Evolutionary conservation across 2,329 filamentous ascomycete genomes (phyloP).

Genomic region (Myriosclerotinia scirpicola): DNA sequence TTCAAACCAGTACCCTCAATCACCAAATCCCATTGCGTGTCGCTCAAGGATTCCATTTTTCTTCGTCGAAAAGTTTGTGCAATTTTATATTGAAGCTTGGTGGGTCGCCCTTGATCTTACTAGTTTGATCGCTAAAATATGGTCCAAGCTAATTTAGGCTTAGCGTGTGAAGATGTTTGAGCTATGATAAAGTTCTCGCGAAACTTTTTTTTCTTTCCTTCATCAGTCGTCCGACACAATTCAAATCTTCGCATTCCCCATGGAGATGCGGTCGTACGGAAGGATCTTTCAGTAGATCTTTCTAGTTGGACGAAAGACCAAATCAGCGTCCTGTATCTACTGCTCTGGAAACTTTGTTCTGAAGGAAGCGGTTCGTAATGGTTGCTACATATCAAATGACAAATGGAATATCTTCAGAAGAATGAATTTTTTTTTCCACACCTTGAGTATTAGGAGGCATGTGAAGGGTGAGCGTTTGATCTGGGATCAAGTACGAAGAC

Average conservation of each 20-base stretch:
- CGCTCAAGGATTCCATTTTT: constrained; percentile 70
- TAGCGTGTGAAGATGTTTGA: constrained; percentile 27
- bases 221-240: constrained; percentile 45
- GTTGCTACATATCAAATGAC: constrained; percentile 60
- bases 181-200: constrained; percentile 24
- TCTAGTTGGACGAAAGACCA: constrained; percentile 62
- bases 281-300: constrained; percentile 56
- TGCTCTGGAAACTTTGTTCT: constrained; percentile 73
- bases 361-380: constrained; percentile 82
- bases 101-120: constrained; percentile 14
- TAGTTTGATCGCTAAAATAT: constrained; percentile 18
- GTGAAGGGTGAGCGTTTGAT: neutral
- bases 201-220: constrained; percentile 39
- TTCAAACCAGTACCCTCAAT: constrained; percentile 76
- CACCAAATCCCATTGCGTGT: constrained; percentile 76
- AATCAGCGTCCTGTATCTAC: constrained; percentile 78
- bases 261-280: constrained; percentile 42
- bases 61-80: constrained; percentile 22
- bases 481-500: neutral
- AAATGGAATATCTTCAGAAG: neutral
- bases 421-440: neutral
- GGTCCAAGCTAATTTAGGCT: neutral
- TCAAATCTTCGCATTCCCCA: constrained; percentile 40
- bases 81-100: constrained; percentile 25
- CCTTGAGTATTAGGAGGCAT: neutral